Conservation (phyloP, 768 basidiomycete genomes). For the Coprinopsis sp. region DNA sequence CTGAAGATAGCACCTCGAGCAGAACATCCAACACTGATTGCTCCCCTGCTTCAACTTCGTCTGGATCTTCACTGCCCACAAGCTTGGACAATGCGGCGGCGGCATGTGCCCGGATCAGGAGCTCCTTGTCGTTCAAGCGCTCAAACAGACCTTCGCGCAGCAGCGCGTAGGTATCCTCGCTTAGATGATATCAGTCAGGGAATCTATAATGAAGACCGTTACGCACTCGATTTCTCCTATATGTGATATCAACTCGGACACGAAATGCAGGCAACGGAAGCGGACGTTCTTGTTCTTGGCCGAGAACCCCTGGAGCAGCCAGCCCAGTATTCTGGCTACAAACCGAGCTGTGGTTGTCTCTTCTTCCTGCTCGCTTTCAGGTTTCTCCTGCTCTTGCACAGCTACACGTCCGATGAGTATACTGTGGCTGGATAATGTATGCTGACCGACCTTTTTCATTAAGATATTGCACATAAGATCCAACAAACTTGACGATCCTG, state of each 20-base stretch:
- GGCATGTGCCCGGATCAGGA: slow-evolving; percentile 78
- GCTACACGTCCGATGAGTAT: slow-evolving; percentile 15
- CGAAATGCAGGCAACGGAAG: slow-evolving; percentile 72
- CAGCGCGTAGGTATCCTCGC: slow-evolving; percentile 74
- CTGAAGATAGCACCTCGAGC: slow-evolving; percentile 63
- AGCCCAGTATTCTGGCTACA: slow-evolving; percentile 59
- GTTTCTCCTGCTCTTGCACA: slow-evolving; percentile 27
- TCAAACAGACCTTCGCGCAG: slow-evolving; percentile 69
- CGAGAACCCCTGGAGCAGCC: slow-evolving; percentile 73
- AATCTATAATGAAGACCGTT: background rate
- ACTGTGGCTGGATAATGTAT: background rate
- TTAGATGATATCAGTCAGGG: slow-evolving; percentile 26
- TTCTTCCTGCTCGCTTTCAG: slow-evolving; percentile 48
- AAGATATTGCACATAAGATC: slow-evolving; percentile 75
- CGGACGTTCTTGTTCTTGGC: slow-evolving; percentile 91
- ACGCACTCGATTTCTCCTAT: slow-evolving; percentile 88
- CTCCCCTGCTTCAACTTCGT: slow-evolving; percentile 44
- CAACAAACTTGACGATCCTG: slow-evolving; percentile 80
- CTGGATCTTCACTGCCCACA: slow-evolving; percentile 64
- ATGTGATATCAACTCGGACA: slow-evolving; percentile 82
- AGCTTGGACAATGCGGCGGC: slow-evolving; percentile 76
- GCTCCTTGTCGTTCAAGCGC: slow-evolving; percentile 84
- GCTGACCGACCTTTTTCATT: slow-evolving; percentile 69
- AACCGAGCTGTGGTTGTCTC: slow-evolving; percentile 71
- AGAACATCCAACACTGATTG: slow-evolving; percentile 61